Evolutionary conservation across 495 filamentous ascomycete species (phyloP).

Genomic region (Xylaria telfairii): DNA sequence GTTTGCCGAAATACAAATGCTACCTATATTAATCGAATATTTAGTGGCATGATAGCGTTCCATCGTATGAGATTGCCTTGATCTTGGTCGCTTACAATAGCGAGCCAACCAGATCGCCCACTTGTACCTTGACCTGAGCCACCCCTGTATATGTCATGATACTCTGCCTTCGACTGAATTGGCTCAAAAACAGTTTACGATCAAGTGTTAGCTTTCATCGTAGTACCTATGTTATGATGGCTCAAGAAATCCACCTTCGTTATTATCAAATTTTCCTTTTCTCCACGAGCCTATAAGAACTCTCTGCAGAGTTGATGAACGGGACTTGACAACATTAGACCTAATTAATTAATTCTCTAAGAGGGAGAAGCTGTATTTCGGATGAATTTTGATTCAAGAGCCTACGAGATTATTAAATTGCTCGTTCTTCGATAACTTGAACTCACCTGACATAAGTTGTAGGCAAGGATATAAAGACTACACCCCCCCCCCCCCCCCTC

Average conservation of each 20-base stretch:
- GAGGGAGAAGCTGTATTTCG: neutral
- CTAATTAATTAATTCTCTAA: neutral
- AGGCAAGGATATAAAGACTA: neutral
- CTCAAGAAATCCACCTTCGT: neutral
- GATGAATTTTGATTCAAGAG: neutral
- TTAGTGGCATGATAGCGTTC: neutral
- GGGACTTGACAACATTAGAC: neutral
- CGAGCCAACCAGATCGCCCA: neutral
- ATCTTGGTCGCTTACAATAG: neutral
- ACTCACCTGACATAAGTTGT: neutral
- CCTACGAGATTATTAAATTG: neutral
- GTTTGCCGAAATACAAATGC: neutral
- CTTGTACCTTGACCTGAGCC: constrained; percentile 6
- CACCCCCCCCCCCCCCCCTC: too few species aligned
- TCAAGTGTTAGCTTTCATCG: neutral
- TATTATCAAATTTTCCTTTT: neutral
- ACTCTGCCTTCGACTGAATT: neutral
- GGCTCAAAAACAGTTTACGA: neutral
- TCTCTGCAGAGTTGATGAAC: neutral
- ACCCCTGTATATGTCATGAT: neutral
- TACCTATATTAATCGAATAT: neutral
- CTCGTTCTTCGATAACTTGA: neutral
- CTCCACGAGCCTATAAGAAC: neutral
- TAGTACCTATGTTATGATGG: neutral
- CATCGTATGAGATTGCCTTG: neutral